Conservation (phyloP, 2,329 filamentous ascomycete genomes). For the Ophiostoma sp. region DNA sequence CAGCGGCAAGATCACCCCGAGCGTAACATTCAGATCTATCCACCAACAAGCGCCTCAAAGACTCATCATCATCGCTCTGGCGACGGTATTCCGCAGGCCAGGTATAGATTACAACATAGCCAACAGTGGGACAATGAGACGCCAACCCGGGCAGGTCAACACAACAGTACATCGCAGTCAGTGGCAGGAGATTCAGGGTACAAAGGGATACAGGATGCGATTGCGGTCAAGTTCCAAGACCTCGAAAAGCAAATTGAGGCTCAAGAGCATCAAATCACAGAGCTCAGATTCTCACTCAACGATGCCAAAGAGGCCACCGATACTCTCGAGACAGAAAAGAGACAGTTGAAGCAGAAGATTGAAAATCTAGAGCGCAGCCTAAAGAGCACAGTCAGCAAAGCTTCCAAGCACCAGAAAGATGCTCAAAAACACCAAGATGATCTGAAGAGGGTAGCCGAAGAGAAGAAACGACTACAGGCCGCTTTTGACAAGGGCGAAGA, state of each 20-base stretch:
- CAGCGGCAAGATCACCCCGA: constrained; percentile 13
- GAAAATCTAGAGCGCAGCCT: constrained; percentile 31
- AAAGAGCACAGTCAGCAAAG: constrained; percentile 29
- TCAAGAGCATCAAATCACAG: constrained; percentile 22
- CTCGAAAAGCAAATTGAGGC: constrained; percentile 19
- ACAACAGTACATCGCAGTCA: background rate
- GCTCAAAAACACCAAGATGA: constrained; percentile 35
- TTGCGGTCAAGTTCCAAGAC: constrained; percentile 20
- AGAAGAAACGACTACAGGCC: constrained; percentile 42
- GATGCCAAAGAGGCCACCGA: constrained; percentile 19
- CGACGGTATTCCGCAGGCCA: background rate
- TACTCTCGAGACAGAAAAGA: constrained; percentile 22
- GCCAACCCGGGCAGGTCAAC: background rate
- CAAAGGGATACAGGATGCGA: constrained; percentile 22
- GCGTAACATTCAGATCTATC: background rate
- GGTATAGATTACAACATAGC: background rate
- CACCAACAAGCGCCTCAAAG: background rate
- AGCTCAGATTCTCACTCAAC: constrained; percentile 23
- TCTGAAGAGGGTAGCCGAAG: constrained; percentile 43
- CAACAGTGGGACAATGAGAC: constrained; percentile 4
- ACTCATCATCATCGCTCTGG: background rate
- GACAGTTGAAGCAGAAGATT: constrained; percentile 22
- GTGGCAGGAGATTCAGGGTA: background rate
- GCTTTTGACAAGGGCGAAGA: background rate
- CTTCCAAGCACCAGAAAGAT: constrained; percentile 36